Evolutionary conservation across 441 rosid species (phyloP), one percentile per base, ranked within the genome.

Genomic region (Euphorbia schlechtendalii): DNA sequence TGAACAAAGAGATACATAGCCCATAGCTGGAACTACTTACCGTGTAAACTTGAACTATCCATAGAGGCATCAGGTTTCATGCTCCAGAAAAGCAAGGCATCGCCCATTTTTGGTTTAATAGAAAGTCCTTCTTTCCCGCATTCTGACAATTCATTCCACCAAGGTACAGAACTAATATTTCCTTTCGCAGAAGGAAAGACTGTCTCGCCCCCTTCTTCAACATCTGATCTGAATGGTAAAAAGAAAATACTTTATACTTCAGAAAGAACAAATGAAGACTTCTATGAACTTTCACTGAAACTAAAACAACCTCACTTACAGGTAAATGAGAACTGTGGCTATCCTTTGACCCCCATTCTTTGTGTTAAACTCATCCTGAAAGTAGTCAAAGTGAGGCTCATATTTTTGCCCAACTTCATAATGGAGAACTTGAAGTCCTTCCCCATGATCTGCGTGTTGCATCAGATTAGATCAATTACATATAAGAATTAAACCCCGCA

Each of bases 121-220:
- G 98, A 81, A 49, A 94, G 92, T 18, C 96, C 98, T 57, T 48
- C 59, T 76, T 83, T 86, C n/a, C 83, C 98, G 61, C 98, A 94
- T 71, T 86, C 84, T 56, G 99, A 91, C 66, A 91, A 82, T 73
- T 91, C 91, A 59, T 87, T 71, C 84, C 88, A 89, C 99, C 96
- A 91, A 36, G 91, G 92, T 13, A 89, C 96, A 15, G 90, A 75
- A 71, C 83, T 90, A 59, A 75, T 24, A 73, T 89, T 91, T 72
- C 85, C 85, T 66, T 76, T 80, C 73, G 96, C 94, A 49, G 73
- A 63, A 65, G 99, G 96, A 72, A 94, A 94, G 67, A 91, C 83
- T 0, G 99, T 91, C 79, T 94, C 98, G 32, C 99, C 99, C 28
- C 98, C 99, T 87, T 94, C 96, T 80, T 91, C 99, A 73, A 89